Base-by-base conservation (phyloP, 345 rosid genomes). In the Aurinia saxatilis region DNA sequence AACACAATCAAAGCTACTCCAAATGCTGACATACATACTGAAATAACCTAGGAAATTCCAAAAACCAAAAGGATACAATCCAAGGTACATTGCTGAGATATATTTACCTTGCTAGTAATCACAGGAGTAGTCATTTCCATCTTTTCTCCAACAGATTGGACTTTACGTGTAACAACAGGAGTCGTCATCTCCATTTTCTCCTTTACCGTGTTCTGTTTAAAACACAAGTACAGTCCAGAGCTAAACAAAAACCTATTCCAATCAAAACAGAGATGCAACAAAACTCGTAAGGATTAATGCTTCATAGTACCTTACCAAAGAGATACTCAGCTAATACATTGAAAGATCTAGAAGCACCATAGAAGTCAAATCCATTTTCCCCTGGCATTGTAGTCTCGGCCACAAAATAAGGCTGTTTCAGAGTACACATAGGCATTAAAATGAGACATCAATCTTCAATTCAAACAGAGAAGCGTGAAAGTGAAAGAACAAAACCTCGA, bases 61-160 rank as follows among this genome's bases (percentile, higher is more conserved):
- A 37, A 15, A 52, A 6, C n/a, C n/a, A n/a, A n/a, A n/a, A n/a
- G n/a, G n/a, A n/a, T n/a, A n/a, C n/a, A n/a, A n/a, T n/a, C n/a
- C n/a, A n/a, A n/a, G n/a, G n/a, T n/a, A n/a, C n/a, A n/a, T n/a
- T n/a, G n/a, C n/a, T n/a, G n/a, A n/a, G n/a, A n/a, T n/a, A 65
- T 49, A 35, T 37, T 69, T 61, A 83, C 98, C 96, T 76, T 82
- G 70, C 64, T 92, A 27, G 91, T 82, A 54, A 86, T 82, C 17
- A 92, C 96, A 12, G 98, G 95, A 47, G 91, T 82, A 6, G 98
- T 89, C 96, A 92, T 88, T 50, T 86, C 91, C 96, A 86, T 91
- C 64, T 67, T 84, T 65, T 86, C 77, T 30, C 98, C 98, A 71
- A 52, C 81, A 61, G 90, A 70, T 13, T 73, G 73, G 62, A 65